A percentile compares a stretch with the other conserved stretches of the same genome.
Evolutionary conservation across 139 green algal species (phyloP).

Genomic region (Tetradesmus obliquus): DNA sequence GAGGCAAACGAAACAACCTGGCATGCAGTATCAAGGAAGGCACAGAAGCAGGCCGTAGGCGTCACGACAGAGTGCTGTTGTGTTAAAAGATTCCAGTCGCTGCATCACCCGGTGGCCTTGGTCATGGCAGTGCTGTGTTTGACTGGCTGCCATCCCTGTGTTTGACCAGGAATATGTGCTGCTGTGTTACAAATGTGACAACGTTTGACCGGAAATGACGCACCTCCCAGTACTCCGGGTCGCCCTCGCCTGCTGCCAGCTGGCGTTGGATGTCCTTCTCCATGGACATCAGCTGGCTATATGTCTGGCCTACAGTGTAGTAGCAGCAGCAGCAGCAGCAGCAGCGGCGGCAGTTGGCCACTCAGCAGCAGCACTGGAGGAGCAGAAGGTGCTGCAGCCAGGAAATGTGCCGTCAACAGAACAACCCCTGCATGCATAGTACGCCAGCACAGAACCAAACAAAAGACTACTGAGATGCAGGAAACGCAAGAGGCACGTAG

Average conservation of each 20-base stretch:
- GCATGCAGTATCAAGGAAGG: too few species aligned
- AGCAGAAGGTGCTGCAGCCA: neutral
- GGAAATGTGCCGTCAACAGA: neutral
- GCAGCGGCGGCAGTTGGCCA: neutral
- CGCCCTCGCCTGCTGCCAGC: conserved; percentile 53
- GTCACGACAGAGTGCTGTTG: too few species aligned
- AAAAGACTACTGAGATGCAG: too few species aligned
- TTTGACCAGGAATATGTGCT: neutral
- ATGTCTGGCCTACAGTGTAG: conserved; percentile 14
- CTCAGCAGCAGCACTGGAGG: neutral
- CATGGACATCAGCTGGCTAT: conserved; percentile 50
- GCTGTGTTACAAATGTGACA: neutral
- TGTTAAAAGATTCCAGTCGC: too few species aligned
- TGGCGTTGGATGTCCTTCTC: conserved; percentile 23
- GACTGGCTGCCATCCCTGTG: neutral
- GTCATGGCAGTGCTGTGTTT: neutral
- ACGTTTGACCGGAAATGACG: conserved; percentile 1
- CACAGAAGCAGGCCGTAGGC: too few species aligned
- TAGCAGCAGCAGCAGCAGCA: neutral
- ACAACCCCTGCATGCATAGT: neutral
- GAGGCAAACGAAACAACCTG: too few species aligned
- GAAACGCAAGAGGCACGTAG: too few species aligned
- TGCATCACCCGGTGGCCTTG: neutral
- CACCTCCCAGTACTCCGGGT: conserved; percentile 84
- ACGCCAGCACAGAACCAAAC: too few species aligned